A percentile compares a stretch with the other conserved stretches of the same genome.
phyloP scores from a whole-genome alignment of 371 early-diverging fungal species.

The Blyttiomyces sp. region DNA sequence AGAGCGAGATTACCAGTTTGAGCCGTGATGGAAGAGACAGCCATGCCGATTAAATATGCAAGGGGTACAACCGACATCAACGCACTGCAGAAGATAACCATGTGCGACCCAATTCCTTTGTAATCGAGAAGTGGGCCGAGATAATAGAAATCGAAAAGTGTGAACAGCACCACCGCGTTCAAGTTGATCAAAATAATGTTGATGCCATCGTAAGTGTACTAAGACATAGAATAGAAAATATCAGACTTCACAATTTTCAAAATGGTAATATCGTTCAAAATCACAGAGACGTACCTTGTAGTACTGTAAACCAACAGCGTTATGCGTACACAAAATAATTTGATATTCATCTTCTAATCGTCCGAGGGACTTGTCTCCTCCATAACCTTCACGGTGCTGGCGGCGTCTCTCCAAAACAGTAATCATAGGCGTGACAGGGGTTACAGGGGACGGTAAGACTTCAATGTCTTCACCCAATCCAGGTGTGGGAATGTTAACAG shows the following conservation, averaged over 20 bases:
- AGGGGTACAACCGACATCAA: conserved; percentile 88
- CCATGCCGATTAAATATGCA: conserved; percentile 95
- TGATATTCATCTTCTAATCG: conserved; percentile 31
- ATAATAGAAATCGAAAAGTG: conserved; percentile 77
- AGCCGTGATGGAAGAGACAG: conserved; percentile 91
- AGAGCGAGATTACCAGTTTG: conserved; percentile 79
- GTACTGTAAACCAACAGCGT: conserved; percentile 42
- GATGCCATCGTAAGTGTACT: conserved; percentile 91
- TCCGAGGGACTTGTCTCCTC: too few species aligned
- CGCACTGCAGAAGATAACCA: conserved; percentile 75
- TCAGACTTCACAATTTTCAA: too few species aligned
- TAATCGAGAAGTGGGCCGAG: conserved; percentile 50
- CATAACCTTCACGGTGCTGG: too few species aligned
- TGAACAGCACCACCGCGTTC: conserved; percentile 62
- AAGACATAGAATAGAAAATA: not conserved
- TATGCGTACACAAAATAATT: conserved; percentile 46
- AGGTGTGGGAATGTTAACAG: too few species aligned
- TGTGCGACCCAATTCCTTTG: conserved; percentile 54
- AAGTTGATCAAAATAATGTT: conserved; percentile 95
- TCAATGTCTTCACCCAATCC: too few species aligned
- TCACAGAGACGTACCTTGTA: conserved; percentile 32
- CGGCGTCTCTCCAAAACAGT: not conserved
- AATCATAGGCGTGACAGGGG: conserved; percentile 3
- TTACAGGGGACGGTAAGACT: too few species aligned
- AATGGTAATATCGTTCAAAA: not conserved